Percentiles rank a stretch among this genome's conserved stretches.
Conservation (phyloP, 179 eudicot species). For the Beta lomatogona region DNA sequence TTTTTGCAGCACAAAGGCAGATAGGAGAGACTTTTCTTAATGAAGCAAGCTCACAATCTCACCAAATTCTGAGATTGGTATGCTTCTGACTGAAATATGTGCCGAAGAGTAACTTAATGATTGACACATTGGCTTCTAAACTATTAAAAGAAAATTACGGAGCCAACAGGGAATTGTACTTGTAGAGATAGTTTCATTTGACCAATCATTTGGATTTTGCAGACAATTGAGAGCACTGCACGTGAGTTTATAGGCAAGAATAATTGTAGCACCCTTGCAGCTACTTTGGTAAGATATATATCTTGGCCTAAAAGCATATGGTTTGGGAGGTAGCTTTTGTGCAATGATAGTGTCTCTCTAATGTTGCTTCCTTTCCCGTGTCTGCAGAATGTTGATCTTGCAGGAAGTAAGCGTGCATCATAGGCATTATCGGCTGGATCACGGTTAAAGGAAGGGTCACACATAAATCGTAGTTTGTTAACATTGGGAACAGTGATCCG, state of each 20-base stretch:
- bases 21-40: too few species aligned
- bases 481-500: constrained; percentile 53
- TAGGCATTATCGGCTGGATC: constrained; percentile 49
- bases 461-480: constrained; percentile 49
- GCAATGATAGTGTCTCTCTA: background rate
- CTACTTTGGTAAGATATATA: constrained; percentile 43
- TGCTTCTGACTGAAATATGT: too few species aligned
- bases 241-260: constrained; percentile 40
- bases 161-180: too few species aligned
- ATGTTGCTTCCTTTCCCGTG: background rate
- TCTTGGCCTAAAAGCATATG: background rate
- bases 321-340: background rate
- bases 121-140: too few species aligned
- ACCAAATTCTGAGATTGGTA: too few species aligned
- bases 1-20: too few species aligned
- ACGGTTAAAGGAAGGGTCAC: constrained; percentile 53
- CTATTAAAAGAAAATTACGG: too few species aligned
- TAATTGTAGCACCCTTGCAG: constrained; percentile 43
- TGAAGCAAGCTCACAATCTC: too few species aligned
- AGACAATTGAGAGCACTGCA: constrained; percentile 51
- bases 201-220: constrained; percentile 25
- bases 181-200: too few species aligned
- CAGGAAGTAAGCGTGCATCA: constrained; percentile 55
- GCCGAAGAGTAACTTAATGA: too few species aligned
- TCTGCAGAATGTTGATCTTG: constrained; percentile 42